Conservation (phyloP, 1,139 yeast species). For the Pneumocystis wakefieldiae region DNA sequence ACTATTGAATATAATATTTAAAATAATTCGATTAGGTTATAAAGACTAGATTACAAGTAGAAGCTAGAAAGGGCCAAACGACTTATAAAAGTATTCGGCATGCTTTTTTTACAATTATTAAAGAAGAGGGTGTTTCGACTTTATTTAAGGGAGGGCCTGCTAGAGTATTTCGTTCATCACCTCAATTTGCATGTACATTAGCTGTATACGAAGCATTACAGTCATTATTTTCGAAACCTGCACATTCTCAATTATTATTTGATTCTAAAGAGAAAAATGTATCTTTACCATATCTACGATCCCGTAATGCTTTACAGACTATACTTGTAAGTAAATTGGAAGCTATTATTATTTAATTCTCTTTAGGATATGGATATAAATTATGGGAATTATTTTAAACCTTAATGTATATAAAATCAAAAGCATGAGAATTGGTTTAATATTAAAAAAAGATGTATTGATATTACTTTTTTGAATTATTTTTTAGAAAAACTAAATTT, state of each 20-base stretch:
- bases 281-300: slow-evolving; percentile 26
- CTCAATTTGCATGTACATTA: slow-evolving; percentile 92
- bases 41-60: slow-evolving; percentile 87
- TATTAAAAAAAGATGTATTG: background rate
- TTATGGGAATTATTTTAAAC: slow-evolving; percentile 23
- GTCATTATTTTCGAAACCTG: slow-evolving; percentile 30
- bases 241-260: slow-evolving; percentile 30
- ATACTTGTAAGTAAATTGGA: slow-evolving; percentile 17
- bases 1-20: background rate
- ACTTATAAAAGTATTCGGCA: slow-evolving; percentile 62
- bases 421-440: background rate
- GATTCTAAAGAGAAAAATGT: slow-evolving; percentile 22
- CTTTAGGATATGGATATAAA: slow-evolving; percentile 30
- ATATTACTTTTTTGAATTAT: background rate
- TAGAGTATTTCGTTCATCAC: slow-evolving; percentile 85
- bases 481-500: slow-evolving; percentile 2
- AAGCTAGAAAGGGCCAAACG: slow-evolving; percentile 61
- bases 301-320: slow-evolving; percentile 31
- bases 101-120: slow-evolving; percentile 57
- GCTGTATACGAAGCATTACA: slow-evolving; percentile 89
- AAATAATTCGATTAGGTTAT: slow-evolving; percentile 87
- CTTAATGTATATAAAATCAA: slow-evolving; percentile 5
- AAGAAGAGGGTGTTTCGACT: slow-evolving; percentile 67
- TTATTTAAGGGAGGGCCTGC: slow-evolving; percentile 96
- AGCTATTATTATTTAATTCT: background rate